Conservation (phyloP, 306 rosid genomes). For the Citrullus amarus region DNA sequence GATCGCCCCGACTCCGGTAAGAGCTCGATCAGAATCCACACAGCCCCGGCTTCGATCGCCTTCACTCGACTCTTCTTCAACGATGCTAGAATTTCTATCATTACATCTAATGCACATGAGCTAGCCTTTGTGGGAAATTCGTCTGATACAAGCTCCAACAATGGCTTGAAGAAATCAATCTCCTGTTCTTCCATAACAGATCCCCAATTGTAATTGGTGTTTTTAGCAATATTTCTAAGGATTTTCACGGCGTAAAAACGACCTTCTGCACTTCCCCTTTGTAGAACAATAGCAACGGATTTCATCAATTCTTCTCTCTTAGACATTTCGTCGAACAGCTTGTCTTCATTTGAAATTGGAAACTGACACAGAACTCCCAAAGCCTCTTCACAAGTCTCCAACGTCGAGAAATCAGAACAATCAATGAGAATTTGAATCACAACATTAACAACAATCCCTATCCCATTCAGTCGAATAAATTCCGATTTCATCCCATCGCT, state of each 20-base stretch:
- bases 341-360: slow-evolving; percentile 10
- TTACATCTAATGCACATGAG: slow-evolving; percentile 26
- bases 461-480: slow-evolving; percentile 18
- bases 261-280: slow-evolving; percentile 34
- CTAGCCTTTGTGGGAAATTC: slow-evolving; percentile 32
- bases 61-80: slow-evolving; percentile 29
- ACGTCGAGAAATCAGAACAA: slow-evolving; percentile 22
- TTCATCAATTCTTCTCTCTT: slow-evolving; percentile 22
- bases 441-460: slow-evolving; percentile 21
- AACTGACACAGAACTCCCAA: slow-evolving; percentile 26
- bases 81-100: slow-evolving; percentile 18
- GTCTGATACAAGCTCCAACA: slow-evolving; percentile 42
- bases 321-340: slow-evolving; percentile 12
- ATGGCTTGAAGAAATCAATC: slow-evolving; percentile 32
- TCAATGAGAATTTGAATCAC: slow-evolving; percentile 20
- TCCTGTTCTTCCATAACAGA: slow-evolving; percentile 28
- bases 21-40: slow-evolving; percentile 34
- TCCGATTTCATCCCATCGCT: slow-evolving; percentile 9
- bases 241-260: slow-evolving; percentile 25
- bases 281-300: slow-evolving; percentile 29
- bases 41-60: slow-evolving; percentile 45
- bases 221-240: slow-evolving; percentile 17
- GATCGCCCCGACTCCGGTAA: slow-evolving; percentile 27
- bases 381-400: slow-evolving; percentile 42
- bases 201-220: slow-evolving; percentile 23